Evolutionary conservation across 768 basidiomycete genomes (phyloP).

Genomic region (Mycena chlorophos): DNA sequence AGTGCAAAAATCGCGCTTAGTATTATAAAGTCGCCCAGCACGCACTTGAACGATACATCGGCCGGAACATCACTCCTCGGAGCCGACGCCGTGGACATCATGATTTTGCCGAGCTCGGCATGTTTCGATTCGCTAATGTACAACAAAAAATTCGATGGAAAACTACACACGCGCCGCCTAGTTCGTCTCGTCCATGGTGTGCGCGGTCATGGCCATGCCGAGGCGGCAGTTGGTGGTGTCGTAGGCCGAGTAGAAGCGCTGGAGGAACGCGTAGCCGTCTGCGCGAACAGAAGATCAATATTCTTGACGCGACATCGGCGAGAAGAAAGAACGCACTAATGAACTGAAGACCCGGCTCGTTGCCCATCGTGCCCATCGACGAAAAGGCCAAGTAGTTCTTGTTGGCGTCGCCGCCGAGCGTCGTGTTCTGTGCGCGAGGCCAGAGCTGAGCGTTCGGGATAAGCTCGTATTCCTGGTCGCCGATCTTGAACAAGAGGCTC

Average conservation of each 20-base stretch:
- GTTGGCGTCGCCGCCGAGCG: constrained; percentile 49
- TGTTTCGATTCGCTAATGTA: too few species aligned
- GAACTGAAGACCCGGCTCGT: constrained; percentile 64
- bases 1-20: too few species aligned
- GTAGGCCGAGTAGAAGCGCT: constrained; percentile 62
- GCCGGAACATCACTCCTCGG: too few species aligned
- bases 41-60: too few species aligned
- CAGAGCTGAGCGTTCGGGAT: constrained; percentile 69
- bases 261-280: constrained; percentile 52
- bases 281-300: constrained; percentile 1
- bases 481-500: constrained; percentile 55
- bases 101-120: too few species aligned
- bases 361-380: constrained; percentile 45
- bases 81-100: too few species aligned
- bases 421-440: constrained; percentile 57
- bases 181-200: constrained; percentile 17
- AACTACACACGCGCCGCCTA: too few species aligned
- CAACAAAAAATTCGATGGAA: too few species aligned
- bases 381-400: constrained; percentile 56
- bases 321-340: constrained; percentile 47
- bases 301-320: too few species aligned
- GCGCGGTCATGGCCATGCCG: constrained; percentile 39
- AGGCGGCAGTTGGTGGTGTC: constrained; percentile 43
- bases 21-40: too few species aligned
- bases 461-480: constrained; percentile 51